Conservation (phyloP, 192 early-diverging fungal genomes). For the Tieghemiomyces parasiticus region DNA sequence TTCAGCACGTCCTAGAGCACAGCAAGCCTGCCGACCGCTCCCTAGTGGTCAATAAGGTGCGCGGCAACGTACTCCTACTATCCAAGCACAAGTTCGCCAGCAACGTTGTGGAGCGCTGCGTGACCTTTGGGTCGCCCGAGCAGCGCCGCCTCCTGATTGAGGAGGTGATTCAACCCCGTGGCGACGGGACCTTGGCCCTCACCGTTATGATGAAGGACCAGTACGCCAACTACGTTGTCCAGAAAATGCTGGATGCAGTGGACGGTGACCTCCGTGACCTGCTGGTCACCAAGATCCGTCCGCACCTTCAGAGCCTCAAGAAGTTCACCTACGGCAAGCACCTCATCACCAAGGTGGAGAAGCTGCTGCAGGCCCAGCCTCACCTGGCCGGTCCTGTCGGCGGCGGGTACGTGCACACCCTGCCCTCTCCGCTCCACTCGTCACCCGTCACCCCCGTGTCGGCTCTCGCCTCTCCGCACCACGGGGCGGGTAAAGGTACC, state of each 20-base stretch:
- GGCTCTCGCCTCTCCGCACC: background rate
- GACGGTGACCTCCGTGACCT: slow-evolving; percentile 79
- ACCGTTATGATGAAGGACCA: slow-evolving; percentile 99
- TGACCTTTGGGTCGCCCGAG: slow-evolving; percentile 72
- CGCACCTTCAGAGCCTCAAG: slow-evolving; percentile 78
- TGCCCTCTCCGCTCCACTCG: background rate
- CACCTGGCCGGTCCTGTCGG: background rate
- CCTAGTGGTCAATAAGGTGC: slow-evolving; percentile 75
- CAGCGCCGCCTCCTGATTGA: slow-evolving; percentile 86
- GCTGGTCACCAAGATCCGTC: slow-evolving; percentile 82
- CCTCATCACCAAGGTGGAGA: slow-evolving; percentile 58
- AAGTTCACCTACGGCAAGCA: slow-evolving; percentile 99
- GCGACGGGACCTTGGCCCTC: slow-evolving; percentile 67
- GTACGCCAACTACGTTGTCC: slow-evolving; percentile 98
- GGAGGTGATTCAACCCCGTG: slow-evolving; percentile 71
- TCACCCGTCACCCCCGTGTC: background rate
- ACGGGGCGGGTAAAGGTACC: too few relatives aligned
- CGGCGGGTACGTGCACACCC: background rate
- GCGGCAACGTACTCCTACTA: slow-evolving; percentile 80
- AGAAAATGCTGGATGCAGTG: slow-evolving; percentile 98
- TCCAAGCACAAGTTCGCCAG: slow-evolving; percentile 99
- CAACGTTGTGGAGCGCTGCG: slow-evolving; percentile 98
- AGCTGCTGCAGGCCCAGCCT: slow-evolving; percentile 14
- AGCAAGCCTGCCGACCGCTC: slow-evolving; percentile 79
- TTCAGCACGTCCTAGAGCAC: slow-evolving; percentile 94